Percentiles rank a stretch among this genome's conserved stretches.
phyloP scores from a whole-genome alignment of 2,329 filamentous ascomycete genomes.

The Rutstroemia sp. region DNA sequence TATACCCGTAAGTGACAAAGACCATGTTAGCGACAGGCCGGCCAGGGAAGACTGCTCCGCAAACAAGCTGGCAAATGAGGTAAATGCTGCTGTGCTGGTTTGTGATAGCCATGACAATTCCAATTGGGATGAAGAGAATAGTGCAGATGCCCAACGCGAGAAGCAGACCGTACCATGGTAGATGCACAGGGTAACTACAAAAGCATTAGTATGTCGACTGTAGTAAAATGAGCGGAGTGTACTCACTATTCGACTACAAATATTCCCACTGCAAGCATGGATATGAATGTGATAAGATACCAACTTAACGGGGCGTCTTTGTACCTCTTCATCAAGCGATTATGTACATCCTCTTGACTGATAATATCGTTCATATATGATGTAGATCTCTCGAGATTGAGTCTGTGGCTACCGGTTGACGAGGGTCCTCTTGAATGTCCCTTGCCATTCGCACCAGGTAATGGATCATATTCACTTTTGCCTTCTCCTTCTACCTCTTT shows the following conservation, averaged over 20 bases:
- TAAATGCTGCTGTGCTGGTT: slow-evolving; percentile 86
- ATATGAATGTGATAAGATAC: slow-evolving; percentile 70
- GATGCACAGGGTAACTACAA: slow-evolving; percentile 63
- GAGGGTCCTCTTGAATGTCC: slow-evolving; percentile 6
- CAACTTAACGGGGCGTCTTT: slow-evolving; percentile 73
- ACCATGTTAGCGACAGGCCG: slow-evolving; percentile 89
- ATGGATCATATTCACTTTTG: slow-evolving; percentile 46
- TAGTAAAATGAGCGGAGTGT: not conserved
- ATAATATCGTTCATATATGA: slow-evolving; percentile 46
- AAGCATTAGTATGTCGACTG: not conserved
- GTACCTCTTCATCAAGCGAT: slow-evolving; percentile 75
- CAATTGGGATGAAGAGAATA: slow-evolving; percentile 81
- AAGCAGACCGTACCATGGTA: slow-evolving; percentile 81
- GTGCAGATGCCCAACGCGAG: slow-evolving; percentile 72
- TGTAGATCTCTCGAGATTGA: slow-evolving; percentile 30
- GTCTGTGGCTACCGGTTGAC: slow-evolving; percentile 1
- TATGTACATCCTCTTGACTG: slow-evolving; percentile 73
- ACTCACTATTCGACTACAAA: slow-evolving; percentile 79
- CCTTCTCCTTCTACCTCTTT: slow-evolving; percentile 50
- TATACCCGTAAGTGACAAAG: slow-evolving; percentile 86
- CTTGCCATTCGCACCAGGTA: slow-evolving; percentile 24
- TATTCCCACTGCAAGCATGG: slow-evolving; percentile 71
- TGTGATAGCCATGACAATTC: slow-evolving; percentile 88
- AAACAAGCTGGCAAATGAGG: slow-evolving; percentile 78
- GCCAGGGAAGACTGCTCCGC: slow-evolving; percentile 74